These are phyloP conservation scores for Mimosa pudica DNA, from an alignment of 306 rosid genomes.

Conservation along the genomic window DNA sequence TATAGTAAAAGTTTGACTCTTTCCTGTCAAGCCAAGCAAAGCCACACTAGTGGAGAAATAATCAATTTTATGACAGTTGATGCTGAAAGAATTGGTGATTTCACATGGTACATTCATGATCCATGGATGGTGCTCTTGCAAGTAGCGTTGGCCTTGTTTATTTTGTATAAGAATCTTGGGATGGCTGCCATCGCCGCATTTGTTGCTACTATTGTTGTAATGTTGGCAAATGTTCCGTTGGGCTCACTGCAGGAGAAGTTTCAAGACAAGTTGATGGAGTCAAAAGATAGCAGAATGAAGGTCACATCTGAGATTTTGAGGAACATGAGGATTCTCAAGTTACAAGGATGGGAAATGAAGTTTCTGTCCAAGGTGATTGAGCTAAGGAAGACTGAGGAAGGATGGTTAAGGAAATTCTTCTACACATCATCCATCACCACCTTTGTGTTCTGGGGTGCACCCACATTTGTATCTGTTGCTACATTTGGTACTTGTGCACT, in stretches of 20 bases:
- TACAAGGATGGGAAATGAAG: slow-evolving; percentile 77
- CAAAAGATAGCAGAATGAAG: slow-evolving; percentile 62
- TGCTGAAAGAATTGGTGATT: slow-evolving; percentile 52
- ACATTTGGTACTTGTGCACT: slow-evolving; percentile 54
- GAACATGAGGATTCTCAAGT: slow-evolving; percentile 65
- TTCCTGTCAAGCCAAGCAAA: slow-evolving; percentile 47
- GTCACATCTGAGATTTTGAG: slow-evolving; percentile 58
- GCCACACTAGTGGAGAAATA: slow-evolving; percentile 54
- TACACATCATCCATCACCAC: slow-evolving; percentile 37
- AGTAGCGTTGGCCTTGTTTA: slow-evolving; percentile 42
- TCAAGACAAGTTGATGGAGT: slow-evolving; percentile 59
- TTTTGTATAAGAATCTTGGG: slow-evolving; percentile 55
- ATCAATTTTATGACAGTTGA: slow-evolving; percentile 58
- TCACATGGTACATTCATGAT: slow-evolving; percentile 45
- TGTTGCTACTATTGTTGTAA: slow-evolving; percentile 44
- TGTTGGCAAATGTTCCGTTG: slow-evolving; percentile 55
- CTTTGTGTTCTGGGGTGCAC: slow-evolving; percentile 54
- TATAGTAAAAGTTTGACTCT: slow-evolving; percentile 49
- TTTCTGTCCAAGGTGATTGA: slow-evolving; percentile 45
- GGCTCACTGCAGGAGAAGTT: slow-evolving; percentile 46
- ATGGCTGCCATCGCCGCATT: slow-evolving; percentile 53
- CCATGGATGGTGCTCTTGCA: slow-evolving; percentile 46
- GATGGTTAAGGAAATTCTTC: slow-evolving; percentile 50
- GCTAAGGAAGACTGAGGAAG: slow-evolving; percentile 42
- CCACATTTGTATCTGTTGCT: slow-evolving; percentile 54